Conservation (phyloP, 2,329 filamentous ascomycete species). For the Ceratocystis variospora region DNA sequence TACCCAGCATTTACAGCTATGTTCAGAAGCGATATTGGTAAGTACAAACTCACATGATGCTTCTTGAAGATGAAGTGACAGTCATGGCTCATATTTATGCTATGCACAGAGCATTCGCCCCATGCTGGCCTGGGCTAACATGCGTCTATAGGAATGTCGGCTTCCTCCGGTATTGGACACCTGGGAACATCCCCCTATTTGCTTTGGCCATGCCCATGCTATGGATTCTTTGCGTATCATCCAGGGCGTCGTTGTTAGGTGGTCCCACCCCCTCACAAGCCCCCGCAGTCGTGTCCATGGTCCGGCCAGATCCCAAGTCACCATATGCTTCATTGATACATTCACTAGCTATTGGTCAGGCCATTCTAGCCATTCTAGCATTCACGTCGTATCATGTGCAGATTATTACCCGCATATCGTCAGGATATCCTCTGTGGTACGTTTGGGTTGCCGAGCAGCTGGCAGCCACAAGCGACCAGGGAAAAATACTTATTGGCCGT, state of each 20-base stretch:
- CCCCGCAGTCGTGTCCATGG: not conserved
- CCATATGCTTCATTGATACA: conserved; percentile 27
- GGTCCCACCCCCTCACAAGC: not conserved
- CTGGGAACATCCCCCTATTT: conserved; percentile 77
- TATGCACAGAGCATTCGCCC: not conserved
- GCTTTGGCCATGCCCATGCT: conserved; percentile 69
- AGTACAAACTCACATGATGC: conserved; percentile 24
- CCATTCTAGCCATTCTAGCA: conserved; percentile 56
- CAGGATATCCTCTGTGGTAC: conserved; percentile 82
- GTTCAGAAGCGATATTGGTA: conserved; percentile 88
- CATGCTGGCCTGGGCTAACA: not conserved
- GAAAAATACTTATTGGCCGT: conserved; percentile 24
- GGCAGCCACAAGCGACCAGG: conserved; percentile 17
- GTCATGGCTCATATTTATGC: not conserved
- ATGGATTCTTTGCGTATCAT: conserved; percentile 36
- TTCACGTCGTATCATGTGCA: conserved; percentile 81
- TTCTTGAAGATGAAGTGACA: not conserved
- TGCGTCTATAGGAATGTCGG: conserved; percentile 58
- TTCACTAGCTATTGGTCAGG: conserved; percentile 57
- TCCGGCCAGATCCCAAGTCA: conserved; percentile 15
- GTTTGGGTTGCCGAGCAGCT: conserved; percentile 53
- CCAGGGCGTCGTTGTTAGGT: conserved; percentile 1
- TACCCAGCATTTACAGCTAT: conserved; percentile 83
- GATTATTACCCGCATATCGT: conserved; percentile 79
- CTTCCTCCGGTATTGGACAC: conserved; percentile 79